Evolutionary conservation across 23 red algal species (phyloP).

Genomic region (Gracilaria domingensis): DNA sequence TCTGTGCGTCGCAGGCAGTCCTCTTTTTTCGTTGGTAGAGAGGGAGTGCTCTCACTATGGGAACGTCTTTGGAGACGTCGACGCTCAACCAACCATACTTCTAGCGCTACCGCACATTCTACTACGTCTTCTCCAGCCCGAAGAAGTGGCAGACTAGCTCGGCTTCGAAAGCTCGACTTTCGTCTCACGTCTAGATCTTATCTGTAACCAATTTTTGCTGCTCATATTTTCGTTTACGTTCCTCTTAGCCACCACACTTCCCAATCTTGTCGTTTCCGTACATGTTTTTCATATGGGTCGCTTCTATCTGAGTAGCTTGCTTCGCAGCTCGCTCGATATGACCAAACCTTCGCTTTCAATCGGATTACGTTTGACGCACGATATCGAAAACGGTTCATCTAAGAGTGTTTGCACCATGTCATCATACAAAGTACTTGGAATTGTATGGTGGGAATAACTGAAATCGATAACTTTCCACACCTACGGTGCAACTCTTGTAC

Average conservation of each 20-base stretch:
- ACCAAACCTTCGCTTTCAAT: neutral
- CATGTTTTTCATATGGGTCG: neutral
- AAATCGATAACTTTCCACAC: constrained; percentile 35
- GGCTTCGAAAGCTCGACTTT: constrained; percentile 28
- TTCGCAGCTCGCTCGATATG: neutral
- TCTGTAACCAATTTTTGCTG: constrained; percentile 21
- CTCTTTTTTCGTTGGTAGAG: neutral
- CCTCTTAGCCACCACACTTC: neutral
- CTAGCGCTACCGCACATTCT: neutral
- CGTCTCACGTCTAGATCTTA: constrained; percentile 29
- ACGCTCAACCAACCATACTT: neutral
- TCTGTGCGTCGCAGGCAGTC: neutral
- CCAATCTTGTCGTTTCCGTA: constrained; percentile 2
- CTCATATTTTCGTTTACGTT: neutral
- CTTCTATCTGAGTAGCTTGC: neutral
- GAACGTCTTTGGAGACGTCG: constrained; percentile 35
- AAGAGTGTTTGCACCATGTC: neutral
- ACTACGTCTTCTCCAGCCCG: neutral
- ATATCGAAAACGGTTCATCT: neutral
- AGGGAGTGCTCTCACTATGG: constrained; percentile 36
- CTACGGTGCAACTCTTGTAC: constrained; percentile 11
- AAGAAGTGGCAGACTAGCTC: constrained; percentile 32
- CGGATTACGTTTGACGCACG: neutral
- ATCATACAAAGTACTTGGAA: constrained; percentile 19
- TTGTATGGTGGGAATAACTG: constrained; percentile 32